A percentile compares a stretch with the other conserved stretches of the same genome.
Evolutionary conservation across 495 filamentous ascomycete species (phyloP).

Genomic region (Ramalina intermedia): DNA sequence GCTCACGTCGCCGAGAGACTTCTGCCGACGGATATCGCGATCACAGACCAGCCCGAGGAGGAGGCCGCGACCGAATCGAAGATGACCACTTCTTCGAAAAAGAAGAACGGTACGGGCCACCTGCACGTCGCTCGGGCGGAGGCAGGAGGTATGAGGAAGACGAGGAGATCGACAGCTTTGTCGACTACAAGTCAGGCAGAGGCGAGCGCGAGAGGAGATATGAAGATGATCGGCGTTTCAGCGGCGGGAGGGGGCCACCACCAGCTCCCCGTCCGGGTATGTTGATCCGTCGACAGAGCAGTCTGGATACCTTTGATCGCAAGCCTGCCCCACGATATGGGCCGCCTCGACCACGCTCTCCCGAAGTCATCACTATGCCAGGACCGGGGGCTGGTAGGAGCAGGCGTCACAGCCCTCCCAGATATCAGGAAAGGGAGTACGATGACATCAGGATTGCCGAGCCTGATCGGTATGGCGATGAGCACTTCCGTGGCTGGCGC

Average conservation of each 20-base stretch:
- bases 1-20: constrained; percentile 13
- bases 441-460: constrained; percentile 56
- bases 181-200: constrained; percentile 13
- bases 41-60: constrained; percentile 18
- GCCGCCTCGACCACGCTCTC: constrained; percentile 21
- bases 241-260: constrained; percentile 1
- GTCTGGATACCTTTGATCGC: constrained; percentile 59
- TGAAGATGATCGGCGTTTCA: constrained; percentile 22
- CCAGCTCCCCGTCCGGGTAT: constrained; percentile 33
- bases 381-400: constrained; percentile 15
- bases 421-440: constrained; percentile 28
- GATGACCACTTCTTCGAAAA: constrained; percentile 36
- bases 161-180: constrained; percentile 31
- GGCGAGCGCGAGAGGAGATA: constrained; percentile 27
- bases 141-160: constrained; percentile 29
- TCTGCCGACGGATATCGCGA: constrained; percentile 22
- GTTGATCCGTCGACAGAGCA: constrained; percentile 49
- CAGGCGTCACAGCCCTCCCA: constrained; percentile 23
- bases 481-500: constrained; percentile 45
- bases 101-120: constrained; percentile 40
- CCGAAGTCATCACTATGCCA: constrained; percentile 25
- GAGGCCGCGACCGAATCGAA: constrained; percentile 35
- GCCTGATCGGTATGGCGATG: constrained; percentile 51
- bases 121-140: constrained; percentile 27
- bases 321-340: constrained; percentile 42